Evolutionary conservation across 805 yeast species (phyloP).

Genomic region (Lachancea lanzarotensis): DNA sequence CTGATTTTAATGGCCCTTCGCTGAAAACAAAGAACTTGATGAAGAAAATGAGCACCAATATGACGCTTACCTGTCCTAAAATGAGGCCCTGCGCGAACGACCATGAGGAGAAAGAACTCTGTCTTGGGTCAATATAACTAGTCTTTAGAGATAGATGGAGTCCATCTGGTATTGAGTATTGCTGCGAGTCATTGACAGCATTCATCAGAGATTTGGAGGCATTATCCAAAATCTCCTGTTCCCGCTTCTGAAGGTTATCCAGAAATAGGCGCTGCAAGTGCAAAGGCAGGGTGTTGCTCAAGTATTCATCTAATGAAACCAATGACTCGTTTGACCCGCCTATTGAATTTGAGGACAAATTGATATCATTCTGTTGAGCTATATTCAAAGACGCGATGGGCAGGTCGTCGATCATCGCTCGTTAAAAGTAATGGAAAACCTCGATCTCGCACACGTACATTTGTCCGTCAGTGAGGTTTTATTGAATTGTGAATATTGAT

Average conservation of each 20-base stretch:
- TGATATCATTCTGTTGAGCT: neutral
- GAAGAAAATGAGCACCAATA: conserved; percentile 54
- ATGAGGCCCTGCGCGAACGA: conserved; percentile 74
- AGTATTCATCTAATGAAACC: conserved; percentile 35
- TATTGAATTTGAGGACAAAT: neutral
- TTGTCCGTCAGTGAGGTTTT: no score
- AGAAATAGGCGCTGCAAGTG: conserved; percentile 32
- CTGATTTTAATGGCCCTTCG: conserved; percentile 40
- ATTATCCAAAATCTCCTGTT: conserved; percentile 9
- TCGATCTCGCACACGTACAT: neutral
- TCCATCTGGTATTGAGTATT: conserved; percentile 1
- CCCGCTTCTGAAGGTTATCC: conserved; percentile 15
- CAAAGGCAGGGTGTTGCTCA: conserved; percentile 30
- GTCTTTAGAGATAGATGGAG: neutral
- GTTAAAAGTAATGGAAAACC: neutral
- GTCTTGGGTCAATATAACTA: neutral
- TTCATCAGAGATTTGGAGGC: conserved; percentile 8
- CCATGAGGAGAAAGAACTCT: conserved; percentile 36
- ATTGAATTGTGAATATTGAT: no score
- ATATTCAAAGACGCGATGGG: neutral
- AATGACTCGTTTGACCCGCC: conserved; percentile 15
- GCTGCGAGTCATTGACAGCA: conserved; percentile 7
- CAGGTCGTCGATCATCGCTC: neutral
- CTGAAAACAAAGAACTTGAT: conserved; percentile 73
- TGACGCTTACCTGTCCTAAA: conserved; percentile 67